Evolutionary conservation across 371 early-diverging fungal species (phyloP).

Genomic region (Rhizomucor miehei): DNA sequence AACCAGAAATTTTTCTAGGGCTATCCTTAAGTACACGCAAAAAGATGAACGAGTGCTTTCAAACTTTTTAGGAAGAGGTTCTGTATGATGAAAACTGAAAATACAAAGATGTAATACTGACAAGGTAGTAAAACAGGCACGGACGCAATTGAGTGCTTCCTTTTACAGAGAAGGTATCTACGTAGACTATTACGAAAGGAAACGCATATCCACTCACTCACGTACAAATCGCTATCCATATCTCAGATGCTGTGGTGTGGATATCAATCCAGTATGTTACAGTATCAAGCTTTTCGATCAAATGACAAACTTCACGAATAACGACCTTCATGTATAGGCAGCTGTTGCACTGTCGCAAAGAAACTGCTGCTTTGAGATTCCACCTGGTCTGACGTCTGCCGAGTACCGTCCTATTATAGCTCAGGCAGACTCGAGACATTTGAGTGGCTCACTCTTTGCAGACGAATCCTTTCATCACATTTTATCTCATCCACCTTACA

Average conservation of each 20-base stretch:
- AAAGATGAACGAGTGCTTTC: conserved; percentile 80
- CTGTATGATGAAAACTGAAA: conserved; percentile 4
- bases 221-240: too few species aligned
- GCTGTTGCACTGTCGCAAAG: conserved; percentile 81
- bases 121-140: conserved; percentile 49
- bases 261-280: conserved; percentile 78
- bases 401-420: conserved; percentile 82
- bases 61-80: conserved; percentile 89
- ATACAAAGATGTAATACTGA: neutral
- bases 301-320: too few species aligned
- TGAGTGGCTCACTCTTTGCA: conserved; percentile 58
- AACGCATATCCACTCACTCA: neutral
- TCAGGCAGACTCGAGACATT: conserved; percentile 71
- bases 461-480: conserved; percentile 79
- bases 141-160: conserved; percentile 89
- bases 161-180: conserved; percentile 69
- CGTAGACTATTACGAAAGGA: neutral
- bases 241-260: conserved; percentile 75
- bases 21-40: conserved; percentile 71
- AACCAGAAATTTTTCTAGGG: too few species aligned
- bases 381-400: conserved; percentile 66
- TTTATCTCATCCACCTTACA: conserved; percentile 92
- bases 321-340: too few species aligned
- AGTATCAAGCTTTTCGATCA: neutral
- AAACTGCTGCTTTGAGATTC: conserved; percentile 83